phyloP scores from a whole-genome alignment of 768 basidiomycete species.

The Kwoniella pini region DNA sequence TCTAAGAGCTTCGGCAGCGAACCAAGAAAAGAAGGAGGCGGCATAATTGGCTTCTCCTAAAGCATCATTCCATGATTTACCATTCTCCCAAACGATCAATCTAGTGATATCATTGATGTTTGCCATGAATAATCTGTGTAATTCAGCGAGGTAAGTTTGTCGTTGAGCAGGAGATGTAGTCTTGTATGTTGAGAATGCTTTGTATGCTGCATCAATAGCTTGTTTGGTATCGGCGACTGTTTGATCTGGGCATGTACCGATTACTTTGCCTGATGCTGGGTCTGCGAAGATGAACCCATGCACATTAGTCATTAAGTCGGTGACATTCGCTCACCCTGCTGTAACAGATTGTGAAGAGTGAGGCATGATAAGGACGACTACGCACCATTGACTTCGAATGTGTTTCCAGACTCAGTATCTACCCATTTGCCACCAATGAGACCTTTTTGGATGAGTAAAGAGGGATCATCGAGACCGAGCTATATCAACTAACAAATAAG shows the following conservation, averaged over 20 bases:
- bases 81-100: slow-evolving; percentile 90
- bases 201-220: slow-evolving; percentile 78
- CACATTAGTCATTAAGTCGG: neutral
- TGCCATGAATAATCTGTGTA: slow-evolving; percentile 75
- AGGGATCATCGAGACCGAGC: slow-evolving; percentile 67
- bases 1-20: slow-evolving; percentile 88
- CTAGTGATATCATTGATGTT: slow-evolving; percentile 82
- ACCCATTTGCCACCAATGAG: slow-evolving; percentile 86
- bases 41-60: slow-evolving; percentile 80
- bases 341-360: too few species aligned
- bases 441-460: slow-evolving; percentile 71
- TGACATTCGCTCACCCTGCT: too few species aligned
- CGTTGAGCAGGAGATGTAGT: slow-evolving; percentile 80
- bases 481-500: slow-evolving; percentile 9
- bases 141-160: slow-evolving; percentile 78
- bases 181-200: slow-evolving; percentile 82
- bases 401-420: slow-evolving; percentile 71
- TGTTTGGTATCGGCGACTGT: slow-evolving; percentile 75
- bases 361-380: too few species aligned
- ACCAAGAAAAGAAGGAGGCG: slow-evolving; percentile 41
- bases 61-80: slow-evolving; percentile 81
- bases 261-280: slow-evolving; percentile 78
- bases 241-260: slow-evolving; percentile 89
- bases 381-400: slow-evolving; percentile 75
- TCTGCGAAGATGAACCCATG: slow-evolving; percentile 62